Evolutionary conservation across 2,329 filamentous ascomycete species (phyloP).

Genomic region (Paraconiothyrium brasiliense): DNA sequence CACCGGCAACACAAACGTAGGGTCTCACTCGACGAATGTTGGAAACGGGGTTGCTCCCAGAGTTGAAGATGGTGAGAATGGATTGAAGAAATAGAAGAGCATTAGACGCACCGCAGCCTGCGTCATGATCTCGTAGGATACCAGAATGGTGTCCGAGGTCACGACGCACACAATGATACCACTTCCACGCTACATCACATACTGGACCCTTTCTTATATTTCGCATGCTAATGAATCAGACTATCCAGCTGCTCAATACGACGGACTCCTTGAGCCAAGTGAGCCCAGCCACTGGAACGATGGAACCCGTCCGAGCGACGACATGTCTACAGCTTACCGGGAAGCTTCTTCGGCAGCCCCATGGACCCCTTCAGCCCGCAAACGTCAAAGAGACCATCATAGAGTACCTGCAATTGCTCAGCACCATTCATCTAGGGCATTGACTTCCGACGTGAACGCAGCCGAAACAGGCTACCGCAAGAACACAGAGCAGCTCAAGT

Average conservation of each 20-base stretch:
- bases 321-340: background rate
- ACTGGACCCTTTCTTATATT: background rate
- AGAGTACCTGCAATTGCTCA: background rate
- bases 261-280: background rate
- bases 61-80: slow-evolving; percentile 25
- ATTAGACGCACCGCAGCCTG: slow-evolving; percentile 10
- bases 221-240: slow-evolving; percentile 1
- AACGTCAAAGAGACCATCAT: background rate
- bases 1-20: slow-evolving; percentile 35
- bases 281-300: background rate
- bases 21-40: slow-evolving; percentile 39
- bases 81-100: slow-evolving; percentile 25
- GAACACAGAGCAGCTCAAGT: background rate
- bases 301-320: background rate
- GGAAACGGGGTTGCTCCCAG: slow-evolving; percentile 42
- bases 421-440: background rate
- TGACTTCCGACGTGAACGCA: background rate
- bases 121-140: background rate
- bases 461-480: background rate
- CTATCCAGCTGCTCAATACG: background rate
- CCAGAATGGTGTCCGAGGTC: background rate
- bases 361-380: background rate
- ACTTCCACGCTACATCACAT: background rate
- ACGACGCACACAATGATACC: slow-evolving; percentile 1
- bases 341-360: background rate